These are phyloP conservation scores for Kregervanrija pseudodelftensis DNA, from an alignment of 805 yeast species.

Conservation along the genomic window DNA sequence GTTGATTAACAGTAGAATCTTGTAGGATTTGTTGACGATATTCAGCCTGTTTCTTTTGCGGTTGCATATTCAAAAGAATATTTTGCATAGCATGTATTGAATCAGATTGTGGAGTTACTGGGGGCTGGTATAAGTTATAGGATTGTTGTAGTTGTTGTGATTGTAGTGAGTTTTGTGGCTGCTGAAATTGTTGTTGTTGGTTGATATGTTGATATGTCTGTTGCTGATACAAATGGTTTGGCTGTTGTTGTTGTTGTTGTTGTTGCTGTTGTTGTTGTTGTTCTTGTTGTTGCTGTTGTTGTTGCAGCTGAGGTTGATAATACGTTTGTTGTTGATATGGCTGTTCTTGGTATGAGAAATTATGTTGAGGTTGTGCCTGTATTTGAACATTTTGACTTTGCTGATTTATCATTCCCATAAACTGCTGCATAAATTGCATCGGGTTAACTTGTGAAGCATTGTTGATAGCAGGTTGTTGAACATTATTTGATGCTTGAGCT, in stretches of 20 bases:
- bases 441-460: background rate
- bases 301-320: slow-evolving; percentile 13
- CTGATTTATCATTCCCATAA: slow-evolving; percentile 11
- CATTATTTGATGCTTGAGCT: too few relatives aligned
- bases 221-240: slow-evolving; percentile 14
- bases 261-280: slow-evolving; percentile 13
- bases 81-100: too few relatives aligned
- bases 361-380: background rate
- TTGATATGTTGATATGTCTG: slow-evolving; percentile 10
- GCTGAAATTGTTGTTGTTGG: slow-evolving; percentile 9
- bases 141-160: background rate
- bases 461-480: background rate
- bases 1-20: too few relatives aligned
- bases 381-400: background rate
- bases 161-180: slow-evolving; percentile 3
- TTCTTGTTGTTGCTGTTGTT: slow-evolving; percentile 9
- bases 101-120: too few relatives aligned
- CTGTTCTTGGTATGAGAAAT: slow-evolving; percentile 3
- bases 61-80: too few relatives aligned
- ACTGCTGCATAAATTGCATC: slow-evolving; percentile 10
- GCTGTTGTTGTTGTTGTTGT: slow-evolving; percentile 13
- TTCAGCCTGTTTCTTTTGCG: too few relatives aligned
- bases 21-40: too few relatives aligned
- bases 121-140: background rate
- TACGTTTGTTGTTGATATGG: slow-evolving; percentile 12